phyloP scores from a whole-genome alignment of 164 flowering plant species.

The Macadamia tetraphylla region DNA sequence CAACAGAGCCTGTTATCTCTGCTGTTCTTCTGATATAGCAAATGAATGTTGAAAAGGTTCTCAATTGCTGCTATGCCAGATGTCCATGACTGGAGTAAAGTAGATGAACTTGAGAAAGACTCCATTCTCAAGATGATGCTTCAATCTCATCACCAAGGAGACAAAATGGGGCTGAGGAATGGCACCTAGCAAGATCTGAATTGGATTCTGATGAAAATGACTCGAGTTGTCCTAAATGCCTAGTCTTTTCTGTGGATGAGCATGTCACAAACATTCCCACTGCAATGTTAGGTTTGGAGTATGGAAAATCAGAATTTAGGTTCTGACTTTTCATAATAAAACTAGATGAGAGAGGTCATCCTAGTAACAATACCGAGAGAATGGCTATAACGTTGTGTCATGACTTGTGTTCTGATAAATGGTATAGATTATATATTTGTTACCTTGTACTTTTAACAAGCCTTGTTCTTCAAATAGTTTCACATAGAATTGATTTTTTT shows the following conservation, averaged over 20 bases:
- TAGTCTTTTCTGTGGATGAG: constrained; percentile 77
- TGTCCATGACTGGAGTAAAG: constrained; percentile 55
- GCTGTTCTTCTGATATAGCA: constrained; percentile 51
- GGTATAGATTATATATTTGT: no score
- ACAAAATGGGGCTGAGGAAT: constrained; percentile 83
- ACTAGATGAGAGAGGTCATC: no score
- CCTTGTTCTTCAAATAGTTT: no score
- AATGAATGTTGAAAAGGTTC: constrained; percentile 52
- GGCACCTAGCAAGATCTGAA: constrained; percentile 85
- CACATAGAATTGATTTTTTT: no score
- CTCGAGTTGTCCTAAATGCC: constrained; percentile 64
- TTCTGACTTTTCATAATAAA: no score
- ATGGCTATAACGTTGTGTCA: no score
- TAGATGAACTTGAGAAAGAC: constrained; percentile 50
- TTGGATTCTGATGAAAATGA: constrained; percentile 35
- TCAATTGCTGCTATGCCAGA: constrained; percentile 39
- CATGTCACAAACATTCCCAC: constrained; percentile 67
- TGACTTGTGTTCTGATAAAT: no score
- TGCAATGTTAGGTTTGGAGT: constrained; percentile 39
- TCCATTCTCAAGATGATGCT: constrained; percentile 40
- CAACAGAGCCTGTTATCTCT: constrained; percentile 47
- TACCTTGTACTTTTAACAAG: no score
- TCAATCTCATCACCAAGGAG: constrained; percentile 77
- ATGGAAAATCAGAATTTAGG: no score
- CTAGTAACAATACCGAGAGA: no score